Evolutionary conservation across 2,329 filamentous ascomycete species (phyloP), one percentile per base, ranked within the genome.

Genomic region (Apiospora rasikravindrae): DNA sequence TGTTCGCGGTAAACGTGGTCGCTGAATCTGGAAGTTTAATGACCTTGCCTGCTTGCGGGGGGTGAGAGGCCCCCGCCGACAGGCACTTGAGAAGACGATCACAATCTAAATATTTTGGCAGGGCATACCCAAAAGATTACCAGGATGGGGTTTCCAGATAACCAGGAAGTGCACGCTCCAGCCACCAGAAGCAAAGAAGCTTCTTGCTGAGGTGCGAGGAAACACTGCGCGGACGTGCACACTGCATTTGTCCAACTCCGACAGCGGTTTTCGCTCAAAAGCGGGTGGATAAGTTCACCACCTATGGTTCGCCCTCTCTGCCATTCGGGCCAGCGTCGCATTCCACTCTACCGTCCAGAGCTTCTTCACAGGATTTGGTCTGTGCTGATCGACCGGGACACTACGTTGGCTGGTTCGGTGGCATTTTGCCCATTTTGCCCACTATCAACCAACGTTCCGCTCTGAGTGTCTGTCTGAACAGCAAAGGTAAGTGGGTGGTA

Each of bases 11-110:
- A 70, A 68, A 51, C 67, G 51, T 61, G 53, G 53, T 37, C 67
- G 53, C 68, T 69, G 42, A 67, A 19, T 72, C 49, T 51, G 51
- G 64, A 44, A 53, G 47, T 64, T 64, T 40, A 64, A 64, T 64
- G 57, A 40, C 57, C 57, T 37, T 37, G 57, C 19, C 57, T 64
- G 57, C 29, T 64, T 64, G 57, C 57, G 57, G 57, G 57, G 57
- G 57, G 57, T 29, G n/a, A 11, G 8, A 13, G 57, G 57, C 11
- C 57, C 57, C 29, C 57, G 57, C 57, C 57, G 10, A 40, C 57
- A 24, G n/a, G 57, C 57, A 40, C 19, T 40, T 40, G 33, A 33
- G 57, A 64, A 40, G 57, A n/a, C 57, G 57, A 64, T 64, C 57
- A 24, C 22, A 64, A 64, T 64, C 57, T 64, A 40, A 64, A 64